A percentile compares a stretch with the other conserved stretches of the same genome.
Conservation (phyloP, 1,284 basidiomycete species). For the Ustilago tritici region DNA sequence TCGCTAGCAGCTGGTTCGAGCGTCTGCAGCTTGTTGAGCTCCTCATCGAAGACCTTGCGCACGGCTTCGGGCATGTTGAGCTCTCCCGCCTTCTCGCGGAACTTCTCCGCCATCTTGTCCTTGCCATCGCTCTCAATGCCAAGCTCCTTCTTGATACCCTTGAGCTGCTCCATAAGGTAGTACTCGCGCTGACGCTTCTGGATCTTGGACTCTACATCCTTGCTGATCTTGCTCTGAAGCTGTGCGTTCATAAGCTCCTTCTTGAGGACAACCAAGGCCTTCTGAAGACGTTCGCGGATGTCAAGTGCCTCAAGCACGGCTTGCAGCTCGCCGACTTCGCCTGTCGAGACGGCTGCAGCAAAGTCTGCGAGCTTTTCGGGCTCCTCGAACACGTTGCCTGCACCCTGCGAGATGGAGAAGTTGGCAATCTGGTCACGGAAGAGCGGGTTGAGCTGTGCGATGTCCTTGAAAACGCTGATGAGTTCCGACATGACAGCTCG, state of each 20-base stretch:
- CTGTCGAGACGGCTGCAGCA: constrained; percentile 92
- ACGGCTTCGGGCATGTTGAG: constrained; percentile 94
- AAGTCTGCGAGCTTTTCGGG: constrained; percentile 98
- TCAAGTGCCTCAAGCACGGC: constrained; percentile 89
- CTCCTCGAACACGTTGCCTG: constrained; percentile 97
- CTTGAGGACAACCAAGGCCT: constrained; percentile 91
- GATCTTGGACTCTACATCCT: constrained; percentile 96
- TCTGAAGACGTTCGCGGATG: constrained; percentile 89
- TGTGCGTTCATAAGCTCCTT: constrained; percentile 98
- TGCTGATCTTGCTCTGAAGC: constrained; percentile 90
- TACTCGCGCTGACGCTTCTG: constrained; percentile 97
- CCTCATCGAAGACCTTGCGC: constrained; percentile 95
- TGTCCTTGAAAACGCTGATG: constrained; percentile 98
- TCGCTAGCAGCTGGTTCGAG: constrained; percentile 91
- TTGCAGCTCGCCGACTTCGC: constrained; percentile 90
- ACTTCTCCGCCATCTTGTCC: constrained; percentile 96
- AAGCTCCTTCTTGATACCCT: constrained; percentile 98
- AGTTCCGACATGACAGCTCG: constrained; percentile 97
- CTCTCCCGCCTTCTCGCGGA: constrained; percentile 85
- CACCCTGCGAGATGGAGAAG: constrained; percentile 93
- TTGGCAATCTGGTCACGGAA: constrained; percentile 99
- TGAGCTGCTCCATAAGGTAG: constrained; percentile 98
- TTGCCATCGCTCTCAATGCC: constrained; percentile 98
- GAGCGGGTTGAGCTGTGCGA: constrained; percentile 94
- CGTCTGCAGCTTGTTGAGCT: constrained; percentile 88